Percentiles rank a stretch among this genome's conserved stretches.
Evolutionary conservation across 2,329 filamentous ascomycete species (phyloP).

Genomic region (Xylaria arbuscula): DNA sequence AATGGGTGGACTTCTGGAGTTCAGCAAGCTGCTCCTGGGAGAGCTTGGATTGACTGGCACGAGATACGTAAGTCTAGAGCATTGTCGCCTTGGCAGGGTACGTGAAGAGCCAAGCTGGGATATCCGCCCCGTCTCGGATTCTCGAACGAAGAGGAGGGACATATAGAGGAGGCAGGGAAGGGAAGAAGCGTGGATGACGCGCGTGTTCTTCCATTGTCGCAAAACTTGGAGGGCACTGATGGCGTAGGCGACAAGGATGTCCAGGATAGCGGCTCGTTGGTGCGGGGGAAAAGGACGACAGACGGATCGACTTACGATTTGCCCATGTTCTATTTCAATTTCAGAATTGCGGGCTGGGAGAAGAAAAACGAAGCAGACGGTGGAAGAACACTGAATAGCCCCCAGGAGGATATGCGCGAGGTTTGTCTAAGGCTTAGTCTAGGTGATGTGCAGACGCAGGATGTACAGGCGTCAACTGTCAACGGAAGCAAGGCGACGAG

Average conservation of each 20-base stretch:
- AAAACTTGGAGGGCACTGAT: slow-evolving; percentile 11
- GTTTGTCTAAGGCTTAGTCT: not conserved
- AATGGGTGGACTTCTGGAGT: slow-evolving; percentile 96
- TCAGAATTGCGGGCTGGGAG: not conserved
- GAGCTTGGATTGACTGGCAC: slow-evolving; percentile 91
- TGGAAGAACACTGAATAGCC: slow-evolving; percentile 8
- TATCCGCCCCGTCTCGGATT: not conserved
- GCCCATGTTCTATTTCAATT: slow-evolving; percentile 44
- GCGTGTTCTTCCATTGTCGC: slow-evolving; percentile 19
- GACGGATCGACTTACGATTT: slow-evolving; percentile 46
- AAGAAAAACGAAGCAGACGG: not conserved
- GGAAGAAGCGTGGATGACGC: slow-evolving; percentile 3
- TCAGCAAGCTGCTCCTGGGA: slow-evolving; percentile 95
- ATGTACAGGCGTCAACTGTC: slow-evolving; percentile 16
- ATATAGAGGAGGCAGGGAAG: not conserved
- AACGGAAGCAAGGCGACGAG: slow-evolving; percentile 1
- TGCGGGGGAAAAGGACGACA: slow-evolving; percentile 28
- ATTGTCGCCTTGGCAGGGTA: not conserved
- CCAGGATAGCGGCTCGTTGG: slow-evolving; percentile 9
- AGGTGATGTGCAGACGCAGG: slow-evolving; percentile 13
- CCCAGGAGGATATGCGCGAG: slow-evolving; percentile 5
- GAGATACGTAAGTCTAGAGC: slow-evolving; percentile 29
- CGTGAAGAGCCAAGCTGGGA: not conserved
- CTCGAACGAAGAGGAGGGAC: not conserved
- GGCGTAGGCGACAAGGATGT: slow-evolving; percentile 24